A percentile compares a stretch with the other conserved stretches of the same genome.
These are phyloP conservation scores for Auxenochlorella pyrenoidosa DNA, from an alignment of 139 green algal species.

Conservation along the genomic window DNA sequence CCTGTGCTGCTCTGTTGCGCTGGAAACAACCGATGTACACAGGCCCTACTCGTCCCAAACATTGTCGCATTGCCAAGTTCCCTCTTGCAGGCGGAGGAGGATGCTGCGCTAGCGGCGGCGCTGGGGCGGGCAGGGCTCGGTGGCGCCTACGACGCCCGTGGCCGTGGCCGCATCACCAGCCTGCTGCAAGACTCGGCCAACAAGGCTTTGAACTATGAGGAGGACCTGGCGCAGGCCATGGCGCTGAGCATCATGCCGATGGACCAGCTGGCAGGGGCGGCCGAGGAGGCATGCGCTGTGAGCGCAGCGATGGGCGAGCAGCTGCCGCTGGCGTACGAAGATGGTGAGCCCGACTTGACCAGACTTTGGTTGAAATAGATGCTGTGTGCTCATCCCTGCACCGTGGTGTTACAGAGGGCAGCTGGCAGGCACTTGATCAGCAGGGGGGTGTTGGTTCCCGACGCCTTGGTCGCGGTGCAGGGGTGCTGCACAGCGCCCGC, in stretches of 20 bases:
- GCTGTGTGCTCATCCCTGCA: not conserved
- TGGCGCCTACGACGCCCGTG: not conserved
- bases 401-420: not conserved
- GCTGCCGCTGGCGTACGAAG: conserved; percentile 38
- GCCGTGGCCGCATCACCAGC: not conserved
- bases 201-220: conserved; percentile 56
- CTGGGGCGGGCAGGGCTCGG: not conserved
- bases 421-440: not conserved
- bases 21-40: too few species aligned
- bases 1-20: too few species aligned
- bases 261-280: conserved; percentile 35
- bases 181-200: not conserved
- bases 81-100: conserved; percentile 13
- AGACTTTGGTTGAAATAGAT: too few species aligned
- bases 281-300: conserved; percentile 36
- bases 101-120: conserved; percentile 3
- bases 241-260: conserved; percentile 68
- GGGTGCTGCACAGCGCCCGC: too few species aligned
- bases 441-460: not conserved
- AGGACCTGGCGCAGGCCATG: conserved; percentile 54
- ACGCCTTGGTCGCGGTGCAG: too few species aligned
- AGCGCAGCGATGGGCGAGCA: conserved; percentile 49
- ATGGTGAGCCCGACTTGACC: conserved; percentile 13
- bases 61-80: too few species aligned
- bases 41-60: too few species aligned